phyloP scores from a whole-genome alignment of 176 grass and related monocot genomes.

The Oropetium thomaeum region DNA sequence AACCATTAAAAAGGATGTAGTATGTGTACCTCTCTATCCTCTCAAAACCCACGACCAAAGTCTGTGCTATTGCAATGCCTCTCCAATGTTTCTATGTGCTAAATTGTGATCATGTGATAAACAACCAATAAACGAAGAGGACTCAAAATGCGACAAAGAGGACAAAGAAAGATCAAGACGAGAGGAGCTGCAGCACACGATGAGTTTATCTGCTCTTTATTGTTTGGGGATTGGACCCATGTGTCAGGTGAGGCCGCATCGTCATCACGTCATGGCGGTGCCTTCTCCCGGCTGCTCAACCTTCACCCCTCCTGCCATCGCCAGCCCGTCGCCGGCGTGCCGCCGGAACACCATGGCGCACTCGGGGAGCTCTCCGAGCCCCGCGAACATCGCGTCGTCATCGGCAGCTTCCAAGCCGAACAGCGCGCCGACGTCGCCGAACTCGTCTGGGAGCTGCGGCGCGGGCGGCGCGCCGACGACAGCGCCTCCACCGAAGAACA shows the following conservation, averaged over 20 bases:
- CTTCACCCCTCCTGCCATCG: conserved; percentile 24
- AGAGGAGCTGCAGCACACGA: background rate
- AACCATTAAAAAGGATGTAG: conserved; percentile 16
- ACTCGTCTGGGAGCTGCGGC: conserved; percentile 51
- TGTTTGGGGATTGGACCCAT: conserved; percentile 23
- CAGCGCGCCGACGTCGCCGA: conserved; percentile 31
- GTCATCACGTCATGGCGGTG: conserved; percentile 31
- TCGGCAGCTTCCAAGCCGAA: conserved; percentile 32
- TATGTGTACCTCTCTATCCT: background rate
- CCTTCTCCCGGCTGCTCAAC: conserved; percentile 39
- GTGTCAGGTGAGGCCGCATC: background rate
- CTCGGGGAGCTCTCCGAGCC: conserved; percentile 76
- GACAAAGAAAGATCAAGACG: background rate
- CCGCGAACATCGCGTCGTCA: conserved; percentile 74
- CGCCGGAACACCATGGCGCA: conserved; percentile 76
- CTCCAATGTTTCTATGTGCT: conserved; percentile 5
- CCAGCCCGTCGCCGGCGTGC: conserved; percentile 28
- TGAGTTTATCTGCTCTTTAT: conserved; percentile 28
- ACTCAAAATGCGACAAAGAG: conserved; percentile 11
- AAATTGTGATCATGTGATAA: background rate
- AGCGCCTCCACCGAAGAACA: conserved; percentile 52
- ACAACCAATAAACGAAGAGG: background rate
- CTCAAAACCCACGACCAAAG: background rate
- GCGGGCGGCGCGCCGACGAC: conserved; percentile 31
- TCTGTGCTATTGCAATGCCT: conserved; percentile 8